These are phyloP conservation scores for Umbelopsis sp. DNA, from an alignment of 371 early-diverging fungal genomes.

Conservation along the genomic window DNA sequence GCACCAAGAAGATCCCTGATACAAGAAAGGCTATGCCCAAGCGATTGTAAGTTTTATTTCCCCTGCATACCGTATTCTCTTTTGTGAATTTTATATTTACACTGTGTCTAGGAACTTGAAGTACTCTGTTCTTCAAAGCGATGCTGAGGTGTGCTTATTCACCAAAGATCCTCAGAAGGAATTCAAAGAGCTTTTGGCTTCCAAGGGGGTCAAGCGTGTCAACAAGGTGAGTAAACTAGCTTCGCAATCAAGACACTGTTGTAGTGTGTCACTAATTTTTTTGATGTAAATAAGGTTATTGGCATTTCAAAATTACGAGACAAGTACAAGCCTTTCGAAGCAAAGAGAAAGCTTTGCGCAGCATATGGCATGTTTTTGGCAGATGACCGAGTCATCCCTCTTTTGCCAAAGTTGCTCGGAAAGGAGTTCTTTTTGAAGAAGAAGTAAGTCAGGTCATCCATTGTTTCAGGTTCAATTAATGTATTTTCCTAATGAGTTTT, in stretches of 20 bases:
- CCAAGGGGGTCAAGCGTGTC: constrained; percentile 63
- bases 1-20: constrained; percentile 19
- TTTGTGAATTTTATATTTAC: background rate
- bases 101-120: constrained; percentile 37
- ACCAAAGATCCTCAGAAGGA: constrained; percentile 84
- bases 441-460: constrained; percentile 59
- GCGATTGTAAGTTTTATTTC: constrained; percentile 16
- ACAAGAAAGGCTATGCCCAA: constrained; percentile 20
- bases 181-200: constrained; percentile 69
- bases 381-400: constrained; percentile 76
- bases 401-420: constrained; percentile 83
- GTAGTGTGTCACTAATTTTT: background rate
- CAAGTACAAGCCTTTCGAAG: constrained; percentile 78
- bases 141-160: constrained; percentile 73
- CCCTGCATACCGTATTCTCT: background rate
- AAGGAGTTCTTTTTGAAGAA: constrained; percentile 86
- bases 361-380: constrained; percentile 82
- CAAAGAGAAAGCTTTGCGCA: constrained; percentile 70
- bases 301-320: constrained; percentile 73
- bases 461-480: background rate
- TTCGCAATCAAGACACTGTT: no score
- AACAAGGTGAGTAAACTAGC: constrained; percentile 55
- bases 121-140: constrained; percentile 42
- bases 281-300: constrained; percentile 37
- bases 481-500: background rate